A percentile compares a stretch with the other conserved stretches of the same genome.
Conservation (phyloP, 805 yeast species). For the Pichia paraexigua region DNA sequence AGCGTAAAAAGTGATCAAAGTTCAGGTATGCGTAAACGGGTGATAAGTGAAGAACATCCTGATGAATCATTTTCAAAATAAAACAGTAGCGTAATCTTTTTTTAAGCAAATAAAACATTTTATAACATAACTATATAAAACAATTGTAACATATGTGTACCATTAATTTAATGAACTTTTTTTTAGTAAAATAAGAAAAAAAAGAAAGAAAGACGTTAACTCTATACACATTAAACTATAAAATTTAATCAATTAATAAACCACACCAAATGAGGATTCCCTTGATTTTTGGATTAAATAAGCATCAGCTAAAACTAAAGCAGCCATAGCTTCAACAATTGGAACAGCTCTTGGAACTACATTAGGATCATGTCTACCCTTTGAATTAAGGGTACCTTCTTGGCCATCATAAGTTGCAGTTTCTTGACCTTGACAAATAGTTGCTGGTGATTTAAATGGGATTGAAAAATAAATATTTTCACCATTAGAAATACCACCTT, state of each 20-base stretch:
- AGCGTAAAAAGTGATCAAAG: slow-evolving; percentile 1
- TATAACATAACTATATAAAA: neutral
- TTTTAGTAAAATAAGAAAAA: too few species aligned
- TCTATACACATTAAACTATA: neutral
- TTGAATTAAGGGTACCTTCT: slow-evolving; percentile 82
- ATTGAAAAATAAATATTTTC: slow-evolving; percentile 90
- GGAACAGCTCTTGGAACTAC: slow-evolving; percentile 99
- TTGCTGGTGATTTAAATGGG: slow-evolving; percentile 97
- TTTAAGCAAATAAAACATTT: neutral
- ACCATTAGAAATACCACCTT: slow-evolving; percentile 97
- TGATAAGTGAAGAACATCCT: slow-evolving; percentile 22
- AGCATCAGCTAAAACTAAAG: slow-evolving; percentile 86
- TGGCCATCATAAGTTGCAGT: slow-evolving; percentile 87
- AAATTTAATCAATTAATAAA: slow-evolving; percentile 15
- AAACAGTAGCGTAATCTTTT: neutral
- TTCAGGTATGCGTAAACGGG: slow-evolving; percentile 14
- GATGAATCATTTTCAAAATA: neutral
- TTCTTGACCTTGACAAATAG: slow-evolving; percentile 86
- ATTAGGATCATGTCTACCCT: slow-evolving; percentile 98
- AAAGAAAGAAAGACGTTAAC: neutral
- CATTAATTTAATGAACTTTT: neutral
- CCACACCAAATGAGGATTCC: slow-evolving; percentile 41
- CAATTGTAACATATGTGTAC: neutral
- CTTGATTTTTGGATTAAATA: slow-evolving; percentile 80
- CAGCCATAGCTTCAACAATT: slow-evolving; percentile 96